phyloP scores from a whole-genome alignment of 1,139 yeast genomes.

The Blastobotrys persicus region DNA sequence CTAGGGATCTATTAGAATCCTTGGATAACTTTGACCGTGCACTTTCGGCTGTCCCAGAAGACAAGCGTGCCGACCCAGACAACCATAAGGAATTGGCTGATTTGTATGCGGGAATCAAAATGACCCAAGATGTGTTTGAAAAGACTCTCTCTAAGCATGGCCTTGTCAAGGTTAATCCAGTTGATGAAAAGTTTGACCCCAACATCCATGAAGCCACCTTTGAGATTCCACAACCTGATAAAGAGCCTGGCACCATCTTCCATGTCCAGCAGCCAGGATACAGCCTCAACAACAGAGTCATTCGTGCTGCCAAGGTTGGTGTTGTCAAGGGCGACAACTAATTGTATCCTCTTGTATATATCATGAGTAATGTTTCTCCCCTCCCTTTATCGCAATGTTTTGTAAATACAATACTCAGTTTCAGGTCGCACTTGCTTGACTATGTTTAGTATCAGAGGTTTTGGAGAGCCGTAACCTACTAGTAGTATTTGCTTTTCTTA shows the following conservation, averaged over 20 bases:
- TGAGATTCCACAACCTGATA: slow-evolving; percentile 82
- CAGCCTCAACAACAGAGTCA: slow-evolving; percentile 79
- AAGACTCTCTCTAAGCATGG: slow-evolving; percentile 84
- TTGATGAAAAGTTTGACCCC: slow-evolving; percentile 86
- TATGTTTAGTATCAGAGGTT: too few species aligned
- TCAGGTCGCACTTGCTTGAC: neutral
- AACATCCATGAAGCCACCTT: slow-evolving; percentile 91
- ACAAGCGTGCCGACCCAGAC: slow-evolving; percentile 39
- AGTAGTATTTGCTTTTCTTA: too few species aligned
- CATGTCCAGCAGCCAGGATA: slow-evolving; percentile 92
- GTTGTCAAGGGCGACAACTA: slow-evolving; percentile 58
- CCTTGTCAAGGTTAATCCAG: slow-evolving; percentile 72
- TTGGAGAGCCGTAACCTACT: too few species aligned
- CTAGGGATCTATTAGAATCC: slow-evolving; percentile 85
- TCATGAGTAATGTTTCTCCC: neutral
- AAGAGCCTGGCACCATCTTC: slow-evolving; percentile 91
- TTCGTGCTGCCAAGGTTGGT: slow-evolving; percentile 97
- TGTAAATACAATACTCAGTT: neutral
- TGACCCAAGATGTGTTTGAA: slow-evolving; percentile 86
- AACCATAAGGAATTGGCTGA: slow-evolving; percentile 59
- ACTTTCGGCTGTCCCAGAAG: slow-evolving; percentile 66
- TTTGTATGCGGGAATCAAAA: slow-evolving; percentile 83
- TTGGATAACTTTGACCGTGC: slow-evolving; percentile 92
- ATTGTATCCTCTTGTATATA: slow-evolving; percentile 7
- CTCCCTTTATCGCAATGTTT: neutral